Conservation (phyloP, 345 rosid genomes). For the Linum tenue region DNA sequence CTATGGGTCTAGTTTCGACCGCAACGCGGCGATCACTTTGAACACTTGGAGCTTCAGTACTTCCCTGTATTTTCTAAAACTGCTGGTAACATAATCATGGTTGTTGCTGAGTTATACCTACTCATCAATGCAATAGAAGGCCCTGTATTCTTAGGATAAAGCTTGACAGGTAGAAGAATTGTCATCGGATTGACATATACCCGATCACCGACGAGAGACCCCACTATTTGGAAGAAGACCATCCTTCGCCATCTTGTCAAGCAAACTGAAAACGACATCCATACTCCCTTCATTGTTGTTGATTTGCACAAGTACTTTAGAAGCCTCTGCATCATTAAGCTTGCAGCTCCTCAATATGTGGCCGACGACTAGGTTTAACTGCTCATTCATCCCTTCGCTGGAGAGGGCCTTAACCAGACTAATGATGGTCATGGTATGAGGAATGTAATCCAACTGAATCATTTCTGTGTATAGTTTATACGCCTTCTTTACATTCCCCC, state of each 20-base stretch:
- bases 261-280: conserved; percentile 60
- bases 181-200: background rate
- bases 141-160: no score
- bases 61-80: background rate
- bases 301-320: conserved; percentile 61
- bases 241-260: conserved; percentile 76
- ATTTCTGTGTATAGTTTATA: conserved; percentile 58
- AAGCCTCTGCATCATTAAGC: conserved; percentile 64
- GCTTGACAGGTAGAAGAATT: background rate
- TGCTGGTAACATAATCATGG: background rate
- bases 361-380: conserved; percentile 44
- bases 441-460: conserved; percentile 42
- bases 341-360: conserved; percentile 59
- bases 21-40: no score
- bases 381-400: conserved; percentile 40
- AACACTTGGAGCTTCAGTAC: no score
- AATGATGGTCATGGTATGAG: conserved; percentile 60
- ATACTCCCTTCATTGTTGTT: conserved; percentile 82
- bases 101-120: no score
- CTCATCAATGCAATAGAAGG: no score
- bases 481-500: conserved; percentile 49
- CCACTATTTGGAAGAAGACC: conserved; percentile 56
- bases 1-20: no score
- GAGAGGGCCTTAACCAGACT: conserved; percentile 59
- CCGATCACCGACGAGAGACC: background rate